phyloP scores from a whole-genome alignment of 1,139 yeast species.

The Hyphopichia buzzinii region DNA sequence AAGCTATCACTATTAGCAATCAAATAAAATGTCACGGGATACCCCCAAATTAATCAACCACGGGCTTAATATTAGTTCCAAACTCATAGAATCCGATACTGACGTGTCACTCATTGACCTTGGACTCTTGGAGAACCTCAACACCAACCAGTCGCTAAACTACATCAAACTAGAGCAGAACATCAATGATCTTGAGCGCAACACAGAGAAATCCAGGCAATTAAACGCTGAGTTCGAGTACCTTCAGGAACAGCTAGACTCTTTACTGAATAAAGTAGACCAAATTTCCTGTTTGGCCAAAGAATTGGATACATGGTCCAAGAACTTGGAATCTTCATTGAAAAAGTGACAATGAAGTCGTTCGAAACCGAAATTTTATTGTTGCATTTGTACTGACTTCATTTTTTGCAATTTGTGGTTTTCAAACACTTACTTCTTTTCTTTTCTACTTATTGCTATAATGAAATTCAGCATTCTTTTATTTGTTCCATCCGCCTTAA shows the following conservation, averaged over 20 bases:
- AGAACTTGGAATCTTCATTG: conserved; percentile 44
- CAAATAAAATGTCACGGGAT: conserved; percentile 20
- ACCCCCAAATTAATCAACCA: conserved; percentile 28
- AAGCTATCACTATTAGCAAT: no score
- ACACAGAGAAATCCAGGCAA: conserved; percentile 26
- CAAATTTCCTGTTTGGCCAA: conserved; percentile 44
- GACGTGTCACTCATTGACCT: conserved; percentile 52
- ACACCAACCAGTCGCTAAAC: conserved; percentile 56
- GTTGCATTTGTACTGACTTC: not conserved
- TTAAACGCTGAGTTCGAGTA: conserved; percentile 29
- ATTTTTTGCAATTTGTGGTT: not conserved
- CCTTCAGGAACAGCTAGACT: conserved; percentile 29
- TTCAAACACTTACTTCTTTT: not conserved
- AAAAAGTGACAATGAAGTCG: no score
- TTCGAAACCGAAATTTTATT: no score
- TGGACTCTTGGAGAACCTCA: conserved; percentile 51
- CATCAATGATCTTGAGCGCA: conserved; percentile 35
- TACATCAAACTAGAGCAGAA: conserved; percentile 55
- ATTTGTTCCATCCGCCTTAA: not conserved
- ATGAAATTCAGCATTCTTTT: not conserved
- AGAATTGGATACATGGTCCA: conserved; percentile 63
- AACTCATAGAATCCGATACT: conserved; percentile 51
- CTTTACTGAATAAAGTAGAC: conserved; percentile 45
- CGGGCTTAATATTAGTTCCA: conserved; percentile 28
- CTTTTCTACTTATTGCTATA: not conserved